Evolutionary conservation across 495 filamentous ascomycete species (phyloP).

Genomic region (Cercophora newfieldiana): DNA sequence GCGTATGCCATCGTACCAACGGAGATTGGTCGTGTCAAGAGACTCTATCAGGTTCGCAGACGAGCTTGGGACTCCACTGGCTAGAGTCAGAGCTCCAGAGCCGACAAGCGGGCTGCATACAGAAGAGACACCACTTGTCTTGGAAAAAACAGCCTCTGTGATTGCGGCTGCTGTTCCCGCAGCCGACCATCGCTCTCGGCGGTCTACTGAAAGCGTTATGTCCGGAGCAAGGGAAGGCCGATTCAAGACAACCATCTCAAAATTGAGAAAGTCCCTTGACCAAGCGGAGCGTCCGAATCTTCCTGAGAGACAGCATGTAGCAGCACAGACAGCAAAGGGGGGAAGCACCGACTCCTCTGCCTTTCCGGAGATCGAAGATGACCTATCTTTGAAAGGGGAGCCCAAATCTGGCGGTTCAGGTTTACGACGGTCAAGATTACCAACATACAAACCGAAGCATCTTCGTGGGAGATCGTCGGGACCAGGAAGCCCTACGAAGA

Average conservation of each 20-base stretch:
- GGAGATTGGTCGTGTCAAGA: slow-evolving; percentile 19
- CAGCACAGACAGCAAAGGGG: background rate
- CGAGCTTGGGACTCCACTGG: background rate
- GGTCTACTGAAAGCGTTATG: background rate
- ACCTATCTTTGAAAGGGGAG: slow-evolving; percentile 6
- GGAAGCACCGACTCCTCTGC: background rate
- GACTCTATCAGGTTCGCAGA: slow-evolving; percentile 15
- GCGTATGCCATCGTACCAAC: background rate
- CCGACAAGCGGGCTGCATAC: background rate
- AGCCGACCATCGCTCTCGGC: background rate
- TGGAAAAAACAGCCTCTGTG: background rate
- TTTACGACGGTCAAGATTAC: slow-evolving; percentile 16
- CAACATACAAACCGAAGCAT: slow-evolving; percentile 22
- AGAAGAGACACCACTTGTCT: background rate
- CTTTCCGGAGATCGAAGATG: background rate
- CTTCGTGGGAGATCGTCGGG: slow-evolving; percentile 5
- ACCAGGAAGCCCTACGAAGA: background rate
- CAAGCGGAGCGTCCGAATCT: background rate
- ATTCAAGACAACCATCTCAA: background rate
- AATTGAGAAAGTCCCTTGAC: slow-evolving; percentile 9
- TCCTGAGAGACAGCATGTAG: background rate
- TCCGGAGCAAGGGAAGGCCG: background rate
- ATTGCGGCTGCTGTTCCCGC: background rate
- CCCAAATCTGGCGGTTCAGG: slow-evolving; percentile 13
- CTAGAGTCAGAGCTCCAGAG: background rate